Evolutionary conservation across 2,329 filamentous ascomycete species (phyloP).

Genomic region (Diaporthe citrichinensis): DNA sequence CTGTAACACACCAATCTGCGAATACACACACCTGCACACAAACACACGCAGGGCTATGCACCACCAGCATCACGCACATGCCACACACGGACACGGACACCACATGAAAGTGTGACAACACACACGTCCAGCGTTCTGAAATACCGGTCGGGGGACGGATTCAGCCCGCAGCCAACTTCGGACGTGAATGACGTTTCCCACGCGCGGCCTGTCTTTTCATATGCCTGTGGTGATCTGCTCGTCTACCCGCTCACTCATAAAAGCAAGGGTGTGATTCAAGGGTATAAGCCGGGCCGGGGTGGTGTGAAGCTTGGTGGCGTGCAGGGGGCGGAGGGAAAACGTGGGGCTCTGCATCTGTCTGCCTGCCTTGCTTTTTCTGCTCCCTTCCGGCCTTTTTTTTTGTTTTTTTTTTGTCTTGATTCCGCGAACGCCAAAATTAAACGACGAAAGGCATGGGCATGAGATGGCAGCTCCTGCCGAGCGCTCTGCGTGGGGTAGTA

Average conservation of each 20-base stretch:
- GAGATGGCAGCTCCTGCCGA: background rate
- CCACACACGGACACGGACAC: background rate
- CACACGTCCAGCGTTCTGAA: background rate
- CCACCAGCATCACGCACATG: background rate
- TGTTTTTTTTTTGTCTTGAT: background rate
- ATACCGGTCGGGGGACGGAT: background rate
- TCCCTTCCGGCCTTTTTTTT: too few species aligned
- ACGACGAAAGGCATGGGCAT: background rate
- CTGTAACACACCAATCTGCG: slow-evolving; percentile 3
- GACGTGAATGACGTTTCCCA: slow-evolving; percentile 8
- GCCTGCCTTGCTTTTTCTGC: background rate
- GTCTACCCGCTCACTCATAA: background rate
- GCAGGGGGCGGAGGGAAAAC: background rate
- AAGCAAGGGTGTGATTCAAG: slow-evolving; percentile 29
- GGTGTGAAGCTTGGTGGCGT: slow-evolving; percentile 13
- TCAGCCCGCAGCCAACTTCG: background rate
- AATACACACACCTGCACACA: background rate
- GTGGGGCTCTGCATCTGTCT: slow-evolving; percentile 17
- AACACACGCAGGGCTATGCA: background rate
- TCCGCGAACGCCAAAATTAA: background rate
- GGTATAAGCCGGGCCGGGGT: slow-evolving; percentile 28
- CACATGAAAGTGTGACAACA: background rate
- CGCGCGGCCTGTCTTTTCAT: background rate
- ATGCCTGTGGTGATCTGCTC: slow-evolving; percentile 20
- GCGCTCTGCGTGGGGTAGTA: background rate